Conservation (phyloP, 148 eudicot species). For the Camellia japonica region DNA sequence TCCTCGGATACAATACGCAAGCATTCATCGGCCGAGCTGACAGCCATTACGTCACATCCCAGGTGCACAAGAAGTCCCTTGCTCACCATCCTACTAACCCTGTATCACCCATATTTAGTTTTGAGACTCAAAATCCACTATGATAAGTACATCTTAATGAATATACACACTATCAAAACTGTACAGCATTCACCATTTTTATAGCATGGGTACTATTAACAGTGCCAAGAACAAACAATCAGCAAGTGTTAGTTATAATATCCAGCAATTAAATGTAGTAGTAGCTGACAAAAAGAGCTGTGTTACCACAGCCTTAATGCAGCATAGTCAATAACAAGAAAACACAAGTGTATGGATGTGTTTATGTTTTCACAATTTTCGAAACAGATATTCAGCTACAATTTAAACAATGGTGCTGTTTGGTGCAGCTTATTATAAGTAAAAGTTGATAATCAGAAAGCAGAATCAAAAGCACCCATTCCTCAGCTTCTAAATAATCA, state of each 20-base stretch:
- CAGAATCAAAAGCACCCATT: too few relatives aligned
- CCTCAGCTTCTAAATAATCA: too few relatives aligned
- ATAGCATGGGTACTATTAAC: neutral
- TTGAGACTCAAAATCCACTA: neutral
- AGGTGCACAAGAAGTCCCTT: conserved; percentile 81
- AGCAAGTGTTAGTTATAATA: neutral
- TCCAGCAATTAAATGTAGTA: neutral
- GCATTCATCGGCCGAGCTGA: conserved; percentile 67
- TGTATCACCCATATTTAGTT: conserved; percentile 26
- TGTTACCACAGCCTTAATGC: neutral
- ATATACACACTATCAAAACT: neutral
- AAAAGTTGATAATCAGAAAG: too few relatives aligned
- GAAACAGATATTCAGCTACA: neutral
- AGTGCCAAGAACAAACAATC: neutral
- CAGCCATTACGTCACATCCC: conserved; percentile 69
- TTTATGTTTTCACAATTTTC: neutral
- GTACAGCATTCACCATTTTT: neutral
- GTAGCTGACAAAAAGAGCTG: neutral
- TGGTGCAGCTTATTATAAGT: too few relatives aligned
- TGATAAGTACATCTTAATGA: neutral
- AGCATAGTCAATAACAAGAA: neutral
- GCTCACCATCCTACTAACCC: conserved; percentile 73
- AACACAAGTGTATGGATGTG: neutral
- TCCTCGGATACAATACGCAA: conserved; percentile 49
- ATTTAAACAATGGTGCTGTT: too few relatives aligned